Base-by-base conservation (phyloP, 768 basidiomycete species). In the Panaeolus cyanescens region DNA sequence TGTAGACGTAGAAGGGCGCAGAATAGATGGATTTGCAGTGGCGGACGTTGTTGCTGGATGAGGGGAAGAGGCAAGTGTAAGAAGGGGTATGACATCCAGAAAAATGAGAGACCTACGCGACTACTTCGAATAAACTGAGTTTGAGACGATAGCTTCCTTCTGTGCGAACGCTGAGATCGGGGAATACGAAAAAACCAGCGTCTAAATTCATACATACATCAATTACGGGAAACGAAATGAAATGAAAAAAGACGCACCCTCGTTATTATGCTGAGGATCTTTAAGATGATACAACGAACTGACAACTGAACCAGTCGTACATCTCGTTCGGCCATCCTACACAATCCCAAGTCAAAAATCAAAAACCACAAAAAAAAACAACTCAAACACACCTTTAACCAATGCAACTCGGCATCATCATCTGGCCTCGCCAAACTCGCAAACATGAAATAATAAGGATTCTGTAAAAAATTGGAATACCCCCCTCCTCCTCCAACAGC, bases 391-490 rank as follows among this genome's bases (percentile, higher is more conserved):
- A 89, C 88, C 81, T 94, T 83, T 13, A 83, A 70, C 86, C 93
- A 91, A 68, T 97, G 95, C 42, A 96, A 73, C 73, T 96, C 95
- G 12, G 89, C 83, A 66, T 96, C 93, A 63, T 92, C 90, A 67
- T 95, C 93, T 0, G 92, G 92, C 67, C 94, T 89, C 1, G 94
- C 93, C 37, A 96, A 83, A 69, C 88, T 89, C 25, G 95, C 94
- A 68, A 94, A 95, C 92, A 96, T 96, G 74, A 96, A 95, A 72
- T 95, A 96, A 72, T 96, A 96, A 0, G 95, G 95, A 67, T 96
- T 93, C 71, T 95, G 93, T 17, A 94, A 82, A 71, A 87, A 93
- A 13, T 50, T 50, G 0, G 45, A 50, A 28, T 50, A 50, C 3
- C 45, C 45, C 10, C 45, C 45, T 12, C 39, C 19, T 42, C 39